A percentile compares a stretch with the other conserved stretches of the same genome.
Conservation (phyloP, 1,284 basidiomycete genomes). For the Naganishia liquefaciens region DNA sequence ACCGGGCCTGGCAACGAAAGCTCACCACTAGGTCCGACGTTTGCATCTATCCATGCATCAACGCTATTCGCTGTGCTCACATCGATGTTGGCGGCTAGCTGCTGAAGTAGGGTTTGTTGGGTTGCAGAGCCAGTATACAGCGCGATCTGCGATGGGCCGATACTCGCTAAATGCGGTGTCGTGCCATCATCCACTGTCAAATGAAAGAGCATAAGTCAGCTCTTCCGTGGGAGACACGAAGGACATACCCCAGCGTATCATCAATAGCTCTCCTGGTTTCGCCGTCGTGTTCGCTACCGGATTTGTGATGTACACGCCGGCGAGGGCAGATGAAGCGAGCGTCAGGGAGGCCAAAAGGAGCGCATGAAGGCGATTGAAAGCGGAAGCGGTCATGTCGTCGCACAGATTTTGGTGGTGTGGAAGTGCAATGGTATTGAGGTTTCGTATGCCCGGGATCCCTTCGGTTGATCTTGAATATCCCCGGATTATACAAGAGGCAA, state of each 20-base stretch:
- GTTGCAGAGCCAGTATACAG: slow-evolving; percentile 61
- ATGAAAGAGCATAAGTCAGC: not conserved
- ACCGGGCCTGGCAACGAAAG: not conserved
- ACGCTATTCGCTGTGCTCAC: slow-evolving; percentile 62
- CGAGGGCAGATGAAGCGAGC: slow-evolving; percentile 40
- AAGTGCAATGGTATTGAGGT: not conserved
- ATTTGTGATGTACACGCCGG: slow-evolving; percentile 51
- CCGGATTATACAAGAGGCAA: not conserved
- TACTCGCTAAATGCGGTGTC: slow-evolving; percentile 61
- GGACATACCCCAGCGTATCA: slow-evolving; percentile 64
- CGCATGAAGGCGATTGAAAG: slow-evolving; percentile 48
- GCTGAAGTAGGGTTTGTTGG: slow-evolving; percentile 65
- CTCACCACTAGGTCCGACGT: slow-evolving; percentile 62
- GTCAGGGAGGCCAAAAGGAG: slow-evolving; percentile 51
- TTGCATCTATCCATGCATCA: slow-evolving; percentile 63
- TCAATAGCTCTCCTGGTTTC: slow-evolving; percentile 63
- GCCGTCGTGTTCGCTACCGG: slow-evolving; percentile 59
- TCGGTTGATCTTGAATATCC: no score
- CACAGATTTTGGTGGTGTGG: no score
- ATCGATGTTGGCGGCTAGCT: slow-evolving; percentile 62
- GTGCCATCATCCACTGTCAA: slow-evolving; percentile 59
- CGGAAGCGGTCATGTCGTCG: slow-evolving; percentile 9
- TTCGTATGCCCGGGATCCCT: not conserved
- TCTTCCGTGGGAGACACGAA: no score
- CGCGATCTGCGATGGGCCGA: slow-evolving; percentile 65